Evolutionary conservation across 768 basidiomycete species (phyloP).

Genomic region (Fomitopsis pulvina): DNA sequence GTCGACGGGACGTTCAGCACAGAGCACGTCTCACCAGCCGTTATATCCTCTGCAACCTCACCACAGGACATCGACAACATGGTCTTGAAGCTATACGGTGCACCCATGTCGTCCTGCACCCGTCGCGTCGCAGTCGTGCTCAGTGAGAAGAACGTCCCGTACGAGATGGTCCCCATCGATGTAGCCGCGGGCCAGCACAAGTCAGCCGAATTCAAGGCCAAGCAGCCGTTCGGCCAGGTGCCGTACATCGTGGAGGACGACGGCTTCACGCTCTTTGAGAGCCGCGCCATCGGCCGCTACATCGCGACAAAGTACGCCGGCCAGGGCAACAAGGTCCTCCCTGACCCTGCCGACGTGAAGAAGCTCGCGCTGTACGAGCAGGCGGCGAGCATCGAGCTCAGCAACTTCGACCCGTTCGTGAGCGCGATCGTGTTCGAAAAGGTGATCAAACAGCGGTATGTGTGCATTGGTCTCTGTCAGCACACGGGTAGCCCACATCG

Average conservation of each 20-base stretch:
- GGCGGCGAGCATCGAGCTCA: slow-evolving; percentile 40
- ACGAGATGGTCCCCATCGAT: slow-evolving; percentile 41
- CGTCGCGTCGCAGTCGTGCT: slow-evolving; percentile 43
- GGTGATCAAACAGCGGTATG: slow-evolving; percentile 38
- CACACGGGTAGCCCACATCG: background rate
- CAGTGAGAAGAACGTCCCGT: slow-evolving; percentile 52
- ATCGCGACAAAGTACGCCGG: slow-evolving; percentile 43
- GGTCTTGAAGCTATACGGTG: slow-evolving; percentile 32
- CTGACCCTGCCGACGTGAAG: slow-evolving; percentile 28
- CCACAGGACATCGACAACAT: too few species aligned
- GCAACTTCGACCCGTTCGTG: slow-evolving; percentile 48
- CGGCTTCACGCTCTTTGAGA: slow-evolving; percentile 59
- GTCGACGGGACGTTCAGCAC: too few species aligned
- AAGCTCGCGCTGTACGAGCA: slow-evolving; percentile 34
- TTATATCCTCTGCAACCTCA: too few species aligned
- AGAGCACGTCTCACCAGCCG: too few species aligned
- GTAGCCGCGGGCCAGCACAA: slow-evolving; percentile 41
- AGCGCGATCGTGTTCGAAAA: slow-evolving; percentile 37
- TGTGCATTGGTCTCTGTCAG: background rate
- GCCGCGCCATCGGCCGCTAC: slow-evolving; percentile 60
- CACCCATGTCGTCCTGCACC: slow-evolving; percentile 38
- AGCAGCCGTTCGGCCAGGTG: slow-evolving; percentile 62
- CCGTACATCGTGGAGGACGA: slow-evolving; percentile 50
- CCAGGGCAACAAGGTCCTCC: slow-evolving; percentile 46
- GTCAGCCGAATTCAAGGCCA: slow-evolving; percentile 30